phyloP scores from a whole-genome alignment of 371 early-diverging fungal genomes.

The Mucor circinelloides region DNA sequence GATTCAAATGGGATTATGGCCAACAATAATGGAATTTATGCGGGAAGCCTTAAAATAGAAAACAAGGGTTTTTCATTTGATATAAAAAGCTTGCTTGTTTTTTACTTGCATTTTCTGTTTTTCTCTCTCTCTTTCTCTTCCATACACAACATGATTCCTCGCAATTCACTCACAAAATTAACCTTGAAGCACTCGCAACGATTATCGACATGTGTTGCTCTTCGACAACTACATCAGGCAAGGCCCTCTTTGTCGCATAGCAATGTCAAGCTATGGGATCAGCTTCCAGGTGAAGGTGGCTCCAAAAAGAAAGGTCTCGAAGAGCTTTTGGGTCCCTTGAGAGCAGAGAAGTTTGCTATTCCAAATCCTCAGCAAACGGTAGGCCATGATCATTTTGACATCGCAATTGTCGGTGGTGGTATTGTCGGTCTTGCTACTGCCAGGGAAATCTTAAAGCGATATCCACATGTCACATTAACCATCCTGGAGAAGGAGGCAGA shows the following conservation, averaged over 20 bases:
- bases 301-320: constrained; percentile 29
- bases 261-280: constrained; percentile 26
- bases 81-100: background rate
- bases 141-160: background rate
- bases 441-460: constrained; percentile 45
- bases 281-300: constrained; percentile 38
- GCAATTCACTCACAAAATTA: background rate
- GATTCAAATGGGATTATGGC: background rate
- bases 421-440: constrained; percentile 51
- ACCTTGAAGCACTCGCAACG: background rate
- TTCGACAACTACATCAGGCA: background rate
- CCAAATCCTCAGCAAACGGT: constrained; percentile 15
- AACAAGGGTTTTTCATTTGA: background rate
- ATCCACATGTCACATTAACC: constrained; percentile 38
- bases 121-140: background rate
- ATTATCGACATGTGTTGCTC: background rate
- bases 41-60: background rate
- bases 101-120: background rate
- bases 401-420: constrained; percentile 44
- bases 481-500: constrained; percentile 49
- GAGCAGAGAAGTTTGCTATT: constrained; percentile 30
- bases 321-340: constrained; percentile 26
- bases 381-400: constrained; percentile 37
- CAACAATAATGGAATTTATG: background rate
- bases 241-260: background rate